Percentiles rank a stretch among this genome's conserved stretches.
phyloP scores from a whole-genome alignment of 768 basidiomycete genomes.

The Russula ochroleuca region DNA sequence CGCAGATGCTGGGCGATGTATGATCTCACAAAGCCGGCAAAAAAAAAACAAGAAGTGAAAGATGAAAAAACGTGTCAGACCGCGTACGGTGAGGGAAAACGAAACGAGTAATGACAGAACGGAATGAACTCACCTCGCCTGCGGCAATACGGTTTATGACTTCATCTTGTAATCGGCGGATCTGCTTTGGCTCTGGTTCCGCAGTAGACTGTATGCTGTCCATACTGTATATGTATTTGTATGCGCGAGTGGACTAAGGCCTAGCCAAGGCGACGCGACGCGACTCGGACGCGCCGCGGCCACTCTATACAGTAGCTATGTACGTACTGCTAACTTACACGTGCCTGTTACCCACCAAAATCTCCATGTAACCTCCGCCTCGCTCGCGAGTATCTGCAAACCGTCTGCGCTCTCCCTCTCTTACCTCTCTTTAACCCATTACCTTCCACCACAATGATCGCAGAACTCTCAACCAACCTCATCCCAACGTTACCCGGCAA shows the following conservation, averaged over 20 bases:
- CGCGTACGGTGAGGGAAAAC: no score
- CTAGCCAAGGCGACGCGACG: background rate
- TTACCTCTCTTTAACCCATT: background rate
- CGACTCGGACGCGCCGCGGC: background rate
- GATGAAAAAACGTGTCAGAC: constrained; percentile 13
- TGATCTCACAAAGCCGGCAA: no score
- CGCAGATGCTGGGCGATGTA: constrained; percentile 88
- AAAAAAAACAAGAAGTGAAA: no score
- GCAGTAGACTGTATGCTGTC: background rate
- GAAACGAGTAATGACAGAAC: no score
- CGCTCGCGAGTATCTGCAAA: constrained; percentile 21
- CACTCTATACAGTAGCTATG: no score
- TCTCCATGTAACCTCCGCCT: constrained; percentile 17
- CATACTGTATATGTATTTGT: background rate
- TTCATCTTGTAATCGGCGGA: constrained; percentile 23
- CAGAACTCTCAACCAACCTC: background rate
- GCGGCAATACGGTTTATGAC: constrained; percentile 36
- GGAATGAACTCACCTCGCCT: constrained; percentile 48
- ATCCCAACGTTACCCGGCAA: background rate
- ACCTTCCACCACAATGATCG: constrained; percentile 17
- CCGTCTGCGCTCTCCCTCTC: background rate
- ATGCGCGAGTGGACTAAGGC: background rate
- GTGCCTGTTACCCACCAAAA: background rate
- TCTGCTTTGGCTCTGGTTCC: constrained; percentile 23
- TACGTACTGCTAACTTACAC: background rate